Evolutionary conservation across 768 basidiomycete species (phyloP).

Genomic region (Mycena filopes): DNA sequence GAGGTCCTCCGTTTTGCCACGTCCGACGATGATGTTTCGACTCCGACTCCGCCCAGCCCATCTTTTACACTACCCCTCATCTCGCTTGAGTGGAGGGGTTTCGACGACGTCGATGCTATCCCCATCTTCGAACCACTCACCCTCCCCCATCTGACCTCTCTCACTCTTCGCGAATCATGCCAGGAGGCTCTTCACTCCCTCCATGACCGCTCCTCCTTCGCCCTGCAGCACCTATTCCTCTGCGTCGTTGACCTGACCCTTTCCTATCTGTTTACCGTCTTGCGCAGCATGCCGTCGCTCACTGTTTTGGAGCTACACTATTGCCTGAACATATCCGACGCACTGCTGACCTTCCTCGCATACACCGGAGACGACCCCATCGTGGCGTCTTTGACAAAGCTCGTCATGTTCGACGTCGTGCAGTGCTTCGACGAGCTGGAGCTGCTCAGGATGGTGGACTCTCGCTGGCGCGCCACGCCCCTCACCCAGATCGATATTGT

Average conservation of each 20-base stretch:
- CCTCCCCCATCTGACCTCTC: not conserved
- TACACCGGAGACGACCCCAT: not conserved
- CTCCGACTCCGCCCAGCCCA: not conserved
- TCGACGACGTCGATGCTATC: not conserved
- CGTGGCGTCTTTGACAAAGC: not conserved
- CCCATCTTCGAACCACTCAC: conserved; percentile 4
- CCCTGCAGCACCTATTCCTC: not conserved
- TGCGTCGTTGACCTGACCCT: not conserved
- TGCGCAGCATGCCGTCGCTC: conserved; percentile 16
- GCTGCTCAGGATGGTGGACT: conserved; percentile 12
- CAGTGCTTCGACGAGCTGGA: not conserved
- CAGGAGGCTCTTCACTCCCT: not conserved
- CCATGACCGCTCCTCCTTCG: not conserved
- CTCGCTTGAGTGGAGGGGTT: not conserved
- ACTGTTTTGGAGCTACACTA: not conserved
- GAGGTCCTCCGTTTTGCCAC: conserved; percentile 1
- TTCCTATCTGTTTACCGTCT: not conserved
- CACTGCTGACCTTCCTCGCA: conserved; percentile 10
- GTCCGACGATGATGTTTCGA: not conserved
- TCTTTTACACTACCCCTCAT: not conserved
- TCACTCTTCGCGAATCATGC: not conserved
- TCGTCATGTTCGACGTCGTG: not conserved
- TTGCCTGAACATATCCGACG: not conserved
- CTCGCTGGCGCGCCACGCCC: conserved; percentile 19
- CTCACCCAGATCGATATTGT: too few relatives aligned